A percentile compares a stretch with the other conserved stretches of the same genome.
Evolutionary conservation across 2,329 filamentous ascomycete genomes (phyloP).

Genomic region (Fusarium vanettenii): DNA sequence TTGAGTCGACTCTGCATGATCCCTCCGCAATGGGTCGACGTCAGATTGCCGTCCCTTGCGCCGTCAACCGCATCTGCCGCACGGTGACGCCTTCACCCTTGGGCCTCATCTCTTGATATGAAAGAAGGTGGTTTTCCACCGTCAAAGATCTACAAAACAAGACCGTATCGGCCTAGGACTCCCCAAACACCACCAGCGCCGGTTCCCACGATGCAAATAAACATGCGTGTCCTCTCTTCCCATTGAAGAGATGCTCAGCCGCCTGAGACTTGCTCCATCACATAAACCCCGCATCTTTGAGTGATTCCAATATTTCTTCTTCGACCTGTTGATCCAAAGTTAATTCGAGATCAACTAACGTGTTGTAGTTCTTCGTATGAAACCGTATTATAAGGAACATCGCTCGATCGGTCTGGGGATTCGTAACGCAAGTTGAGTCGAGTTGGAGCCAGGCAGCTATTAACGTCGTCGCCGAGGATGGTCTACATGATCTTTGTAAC

Average conservation of each 20-base stretch:
- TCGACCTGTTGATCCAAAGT: constrained; percentile 45
- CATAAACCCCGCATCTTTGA: constrained; percentile 46
- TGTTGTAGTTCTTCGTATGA: constrained; percentile 16
- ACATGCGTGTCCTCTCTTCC: constrained; percentile 48
- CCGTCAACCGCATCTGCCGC: constrained; percentile 15
- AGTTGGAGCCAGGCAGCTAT: constrained; percentile 33
- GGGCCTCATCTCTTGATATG: constrained; percentile 53
- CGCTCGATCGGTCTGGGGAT: constrained; percentile 35
- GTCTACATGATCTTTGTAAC: constrained; percentile 89
- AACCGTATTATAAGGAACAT: constrained; percentile 10
- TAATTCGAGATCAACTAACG: constrained; percentile 40
- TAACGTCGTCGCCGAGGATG: constrained; percentile 17
- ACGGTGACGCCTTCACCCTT: constrained; percentile 15
- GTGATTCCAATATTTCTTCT: constrained; percentile 41
- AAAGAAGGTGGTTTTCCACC: constrained; percentile 57
- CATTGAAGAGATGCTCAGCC: constrained; percentile 50
- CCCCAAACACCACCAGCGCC: constrained; percentile 45
- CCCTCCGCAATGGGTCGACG: neutral
- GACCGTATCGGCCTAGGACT: constrained; percentile 45
- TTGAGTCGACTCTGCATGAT: neutral
- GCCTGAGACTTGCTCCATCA: constrained; percentile 45
- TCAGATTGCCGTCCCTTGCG: constrained; percentile 5
- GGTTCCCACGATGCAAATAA: constrained; percentile 42
- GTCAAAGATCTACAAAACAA: constrained; percentile 59
- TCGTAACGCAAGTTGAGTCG: constrained; percentile 21